phyloP scores from a whole-genome alignment of 129 eudicot species.

The Pseudognaphalium luteoalbum region DNA sequence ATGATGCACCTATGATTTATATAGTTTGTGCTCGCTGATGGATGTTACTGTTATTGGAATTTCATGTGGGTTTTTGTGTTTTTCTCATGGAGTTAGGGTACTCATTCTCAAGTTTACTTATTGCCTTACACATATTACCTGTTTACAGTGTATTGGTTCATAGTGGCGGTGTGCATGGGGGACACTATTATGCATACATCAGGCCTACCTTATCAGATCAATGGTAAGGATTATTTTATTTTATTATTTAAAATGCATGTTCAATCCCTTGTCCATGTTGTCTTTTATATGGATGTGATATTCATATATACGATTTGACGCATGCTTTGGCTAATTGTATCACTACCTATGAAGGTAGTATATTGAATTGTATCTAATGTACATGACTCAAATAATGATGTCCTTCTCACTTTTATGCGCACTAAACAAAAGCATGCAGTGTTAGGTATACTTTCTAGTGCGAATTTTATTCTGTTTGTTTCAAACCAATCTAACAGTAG shows the following conservation, averaged over 20 bases:
- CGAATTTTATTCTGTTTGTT: neutral
- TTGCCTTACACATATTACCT: conserved; percentile 10
- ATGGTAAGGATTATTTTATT: conserved; percentile 43
- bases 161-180: conserved; percentile 99
- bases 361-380: no score
- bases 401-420: no score
- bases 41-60: no score
- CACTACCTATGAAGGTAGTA: no score
- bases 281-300: conserved; percentile 3
- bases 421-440: neutral
- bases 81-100: no score
- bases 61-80: no score
- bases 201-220: conserved; percentile 90
- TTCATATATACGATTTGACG: neutral
- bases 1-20: no score
- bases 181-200: conserved; percentile 89
- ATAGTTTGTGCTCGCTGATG: no score
- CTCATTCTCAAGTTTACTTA: neutral
- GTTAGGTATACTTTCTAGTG: neutral
- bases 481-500: conserved; percentile 1
- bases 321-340: neutral
- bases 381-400: no score
- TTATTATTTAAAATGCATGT: neutral
- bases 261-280: neutral
- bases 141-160: conserved; percentile 88